Percentiles rank a stretch among this genome's conserved stretches.
Conservation (phyloP, 331 rosid species). For the Pyracantha coccinea region DNA sequence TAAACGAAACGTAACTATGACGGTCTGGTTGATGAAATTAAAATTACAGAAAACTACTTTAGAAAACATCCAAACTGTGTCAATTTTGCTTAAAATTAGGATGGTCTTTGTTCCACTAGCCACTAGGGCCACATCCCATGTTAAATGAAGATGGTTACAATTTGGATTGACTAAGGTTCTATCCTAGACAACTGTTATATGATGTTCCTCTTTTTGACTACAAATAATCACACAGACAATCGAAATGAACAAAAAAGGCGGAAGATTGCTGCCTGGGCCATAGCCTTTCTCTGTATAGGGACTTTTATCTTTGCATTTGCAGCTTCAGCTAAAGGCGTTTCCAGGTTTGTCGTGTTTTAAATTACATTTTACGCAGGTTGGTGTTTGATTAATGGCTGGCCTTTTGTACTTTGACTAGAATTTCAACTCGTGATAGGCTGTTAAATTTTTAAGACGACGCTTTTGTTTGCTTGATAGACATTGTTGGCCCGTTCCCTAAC, state of each 20-base stretch:
- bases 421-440: neutral
- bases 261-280: slow-evolving; percentile 50
- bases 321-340: slow-evolving; percentile 43
- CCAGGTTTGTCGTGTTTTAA: slow-evolving; percentile 37
- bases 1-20: neutral
- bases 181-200: neutral
- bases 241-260: slow-evolving; percentile 41
- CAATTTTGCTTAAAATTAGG: neutral
- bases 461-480: neutral
- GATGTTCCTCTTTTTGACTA: slow-evolving; percentile 9
- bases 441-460: neutral
- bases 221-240: slow-evolving; percentile 26
- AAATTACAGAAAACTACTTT: neutral
- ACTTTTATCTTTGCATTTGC: slow-evolving; percentile 34
- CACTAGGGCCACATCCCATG: neutral
- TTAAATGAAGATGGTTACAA: neutral
- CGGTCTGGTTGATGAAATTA: neutral
- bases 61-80: neutral
- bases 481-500: neutral
- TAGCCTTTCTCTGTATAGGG: slow-evolving; percentile 47
- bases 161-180: neutral
- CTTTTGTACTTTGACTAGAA: neutral
- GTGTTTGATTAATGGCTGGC: neutral
- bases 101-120: neutral
- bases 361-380: neutral